Evolutionary conservation across 345 rosid genomes (phyloP), one percentile per base, ranked within the genome.

Genomic region (Camelina hispida): DNA sequence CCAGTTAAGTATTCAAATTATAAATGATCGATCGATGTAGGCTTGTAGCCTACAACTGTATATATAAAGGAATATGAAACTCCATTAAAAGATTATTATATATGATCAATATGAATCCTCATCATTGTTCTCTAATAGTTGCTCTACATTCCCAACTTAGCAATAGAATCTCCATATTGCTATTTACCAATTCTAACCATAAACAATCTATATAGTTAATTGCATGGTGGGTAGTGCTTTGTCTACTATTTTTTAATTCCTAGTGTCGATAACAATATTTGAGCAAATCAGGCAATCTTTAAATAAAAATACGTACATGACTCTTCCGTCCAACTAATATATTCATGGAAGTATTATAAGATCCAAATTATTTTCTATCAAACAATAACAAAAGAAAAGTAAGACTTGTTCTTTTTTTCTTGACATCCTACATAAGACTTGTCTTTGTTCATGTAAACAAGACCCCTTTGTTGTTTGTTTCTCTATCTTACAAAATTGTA

Each of bases 191-290:
- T 67, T 67, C 60, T 48, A 59, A 59, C 68, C 37, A 59, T 42
- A 40, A 17, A 50, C 32, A 67, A 35, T 16, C 35, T 5, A 66
- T 28, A 28, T 58, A 51, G 15, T 52, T 62, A 62, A 72, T 51
- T 52, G 55, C 73, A 50, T 50, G 69, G 68, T 60, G 79, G 48
- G 30, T 52, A 52, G 74, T 75, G 79, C 69, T 75, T 59, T 38
- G 67, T 74, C 67, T 42, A 58, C 59, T 56, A 34, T n/a, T 5
- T 4, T 28, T 12, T 25, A 43, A 25, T 17, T 37, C n/a, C n/a
- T n/a, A n/a, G n/a, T n/a, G n/a, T n/a, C n/a, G n/a, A n/a, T n/a
- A n/a, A 58, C 13, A 66, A 23, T 66, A 20, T 57, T 37, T 74
- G 66, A 57, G 22, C 43, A 57, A 16, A 74, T 48, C 67, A 58